phyloP scores from a whole-genome alignment of 306 rosid species.

The Ammopiptanthus mongolicus region DNA sequence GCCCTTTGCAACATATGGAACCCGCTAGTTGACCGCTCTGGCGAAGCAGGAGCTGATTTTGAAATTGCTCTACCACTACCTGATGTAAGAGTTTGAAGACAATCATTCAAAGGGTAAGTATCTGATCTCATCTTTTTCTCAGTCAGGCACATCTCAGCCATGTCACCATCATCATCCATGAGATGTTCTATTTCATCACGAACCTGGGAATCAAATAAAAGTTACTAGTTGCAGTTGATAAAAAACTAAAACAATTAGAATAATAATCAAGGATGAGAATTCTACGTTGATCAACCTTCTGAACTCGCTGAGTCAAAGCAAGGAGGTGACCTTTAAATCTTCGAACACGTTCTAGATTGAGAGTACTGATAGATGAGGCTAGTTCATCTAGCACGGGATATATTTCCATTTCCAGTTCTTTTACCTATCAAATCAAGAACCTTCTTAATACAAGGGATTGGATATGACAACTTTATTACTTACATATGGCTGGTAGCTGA shows the following conservation, averaged over 20 bases:
- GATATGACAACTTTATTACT: conserved; percentile 12
- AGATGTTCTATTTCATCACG: conserved; percentile 99
- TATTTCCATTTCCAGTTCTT: conserved; percentile 67
- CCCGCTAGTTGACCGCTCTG: conserved; percentile 53
- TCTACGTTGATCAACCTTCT: conserved; percentile 53
- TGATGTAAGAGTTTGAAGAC: conserved; percentile 28
- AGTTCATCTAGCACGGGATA: conserved; percentile 89
- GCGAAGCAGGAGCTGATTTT: conserved; percentile 81
- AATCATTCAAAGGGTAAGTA: conserved; percentile 38
- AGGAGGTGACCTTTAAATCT: conserved; percentile 94
- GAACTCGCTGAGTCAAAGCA: conserved; percentile 90
- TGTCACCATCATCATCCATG: conserved; percentile 99
- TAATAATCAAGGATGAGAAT: conserved; percentile 13
- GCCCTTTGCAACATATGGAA: conserved; percentile 66
- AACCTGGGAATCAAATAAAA: conserved; percentile 48
- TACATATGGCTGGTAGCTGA: not conserved
- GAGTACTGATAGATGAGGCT: conserved; percentile 69
- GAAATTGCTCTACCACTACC: conserved; percentile 33
- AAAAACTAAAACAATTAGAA: not conserved
- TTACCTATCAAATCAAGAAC: conserved; percentile 53
- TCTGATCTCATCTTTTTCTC: conserved; percentile 80
- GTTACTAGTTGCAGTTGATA: conserved; percentile 6
- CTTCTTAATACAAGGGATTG: conserved; percentile 17
- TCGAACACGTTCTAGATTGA: conserved; percentile 87
- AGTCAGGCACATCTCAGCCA: conserved; percentile 99